These are phyloP conservation scores for Sclerotinia borealis DNA, from an alignment of 2,329 filamentous ascomycete species.

Conservation along the genomic window DNA sequence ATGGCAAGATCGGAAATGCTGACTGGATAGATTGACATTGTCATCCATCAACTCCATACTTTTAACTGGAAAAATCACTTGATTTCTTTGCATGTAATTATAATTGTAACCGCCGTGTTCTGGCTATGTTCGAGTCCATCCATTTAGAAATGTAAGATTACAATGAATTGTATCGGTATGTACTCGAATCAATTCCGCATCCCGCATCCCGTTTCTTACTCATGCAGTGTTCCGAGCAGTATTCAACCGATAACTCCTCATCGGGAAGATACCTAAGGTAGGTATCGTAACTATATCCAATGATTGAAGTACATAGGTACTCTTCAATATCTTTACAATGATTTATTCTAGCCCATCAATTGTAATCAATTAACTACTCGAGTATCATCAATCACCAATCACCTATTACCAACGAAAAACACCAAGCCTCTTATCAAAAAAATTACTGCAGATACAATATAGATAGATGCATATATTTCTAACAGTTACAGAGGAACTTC, in stretches of 20 bases:
- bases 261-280: background rate
- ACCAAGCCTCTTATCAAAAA: no score
- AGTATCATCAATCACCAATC: no score
- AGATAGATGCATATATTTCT: no score
- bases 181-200: background rate
- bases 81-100: no score
- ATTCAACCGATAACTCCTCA: background rate
- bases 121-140: background rate
- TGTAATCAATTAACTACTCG: no score
- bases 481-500: no score
- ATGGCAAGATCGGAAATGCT: background rate
- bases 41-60: background rate
- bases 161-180: background rate
- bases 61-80: background rate
- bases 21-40: background rate
- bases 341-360: background rate
- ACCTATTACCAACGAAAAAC: no score
- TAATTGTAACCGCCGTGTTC: no score
- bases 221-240: background rate
- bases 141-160: background rate
- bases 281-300: no score
- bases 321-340: no score
- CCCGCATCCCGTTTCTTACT: background rate
- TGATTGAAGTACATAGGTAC: no score
- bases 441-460: no score